Conservation (phyloP, 1,139 yeast species). For the Diutina sp. region DNA sequence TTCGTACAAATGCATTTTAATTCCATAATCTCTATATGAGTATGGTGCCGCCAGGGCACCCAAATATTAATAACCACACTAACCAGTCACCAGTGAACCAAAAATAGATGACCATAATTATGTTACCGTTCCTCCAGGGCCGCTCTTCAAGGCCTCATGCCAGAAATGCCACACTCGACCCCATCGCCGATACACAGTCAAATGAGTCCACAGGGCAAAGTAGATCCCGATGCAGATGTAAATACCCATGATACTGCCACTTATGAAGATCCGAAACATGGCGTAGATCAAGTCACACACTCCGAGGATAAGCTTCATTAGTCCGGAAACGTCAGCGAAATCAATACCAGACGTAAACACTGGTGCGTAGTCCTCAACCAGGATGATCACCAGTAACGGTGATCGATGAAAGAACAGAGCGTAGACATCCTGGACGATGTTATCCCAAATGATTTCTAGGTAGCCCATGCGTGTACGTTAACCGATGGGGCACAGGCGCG, state of each 20-base stretch:
- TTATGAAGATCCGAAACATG: background rate
- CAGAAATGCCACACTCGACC: background rate
- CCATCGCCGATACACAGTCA: background rate
- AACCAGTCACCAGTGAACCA: background rate
- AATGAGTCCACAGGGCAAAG: background rate
- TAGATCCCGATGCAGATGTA: background rate
- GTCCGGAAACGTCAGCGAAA: background rate
- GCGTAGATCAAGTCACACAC: constrained; percentile 1
- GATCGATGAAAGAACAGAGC: background rate
- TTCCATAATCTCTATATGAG: background rate
- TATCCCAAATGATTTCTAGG: background rate
- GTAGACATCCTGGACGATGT: background rate
- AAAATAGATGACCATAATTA: background rate
- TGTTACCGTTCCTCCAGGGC: background rate
- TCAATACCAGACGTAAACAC: background rate
- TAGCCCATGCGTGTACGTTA: background rate
- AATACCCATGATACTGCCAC: background rate
- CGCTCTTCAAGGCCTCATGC: background rate
- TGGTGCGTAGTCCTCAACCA: background rate
- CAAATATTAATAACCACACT: no score
- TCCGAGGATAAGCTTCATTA: background rate
- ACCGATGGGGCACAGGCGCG: background rate
- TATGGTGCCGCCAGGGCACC: background rate
- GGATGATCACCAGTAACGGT: background rate
- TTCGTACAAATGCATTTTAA: background rate